Evolutionary conservation across 768 basidiomycete species (phyloP).

Genomic region (Podaxis rugospora): DNA sequence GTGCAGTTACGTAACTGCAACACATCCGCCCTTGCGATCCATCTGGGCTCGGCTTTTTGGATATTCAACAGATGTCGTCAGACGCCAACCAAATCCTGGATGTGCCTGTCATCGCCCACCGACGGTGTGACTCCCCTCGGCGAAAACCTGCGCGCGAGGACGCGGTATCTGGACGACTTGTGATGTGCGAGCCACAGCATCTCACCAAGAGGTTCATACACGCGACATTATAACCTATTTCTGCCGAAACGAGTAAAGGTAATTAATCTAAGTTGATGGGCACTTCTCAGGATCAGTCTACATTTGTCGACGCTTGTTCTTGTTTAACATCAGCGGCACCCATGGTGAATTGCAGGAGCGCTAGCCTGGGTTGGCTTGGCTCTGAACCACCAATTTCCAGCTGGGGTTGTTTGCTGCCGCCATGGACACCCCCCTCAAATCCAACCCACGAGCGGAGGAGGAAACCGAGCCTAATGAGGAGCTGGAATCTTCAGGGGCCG

Average conservation of each 20-base stretch:
- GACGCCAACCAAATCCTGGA: conserved; percentile 1
- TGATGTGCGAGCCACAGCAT: conserved; percentile 2
- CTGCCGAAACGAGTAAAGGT: conserved; percentile 18
- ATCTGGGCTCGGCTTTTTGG: conserved; percentile 1
- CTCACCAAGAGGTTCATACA: conserved; percentile 7
- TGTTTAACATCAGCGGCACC: conserved; percentile 15
- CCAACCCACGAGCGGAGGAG: conserved; percentile 21
- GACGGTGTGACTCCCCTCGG: not conserved
- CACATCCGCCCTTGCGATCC: conserved; percentile 7
- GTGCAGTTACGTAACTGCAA: conserved; percentile 9
- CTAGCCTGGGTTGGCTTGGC: conserved; percentile 29
- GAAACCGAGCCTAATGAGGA: conserved; percentile 27
- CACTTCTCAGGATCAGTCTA: conserved; percentile 19
- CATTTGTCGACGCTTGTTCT: conserved; percentile 21
- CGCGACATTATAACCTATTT: conserved; percentile 13
- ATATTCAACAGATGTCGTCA: conserved; percentile 7
- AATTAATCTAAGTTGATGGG: conserved; percentile 16
- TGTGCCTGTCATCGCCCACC: not conserved
- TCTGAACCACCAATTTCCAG: conserved; percentile 24
- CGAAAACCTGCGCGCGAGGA: not conserved
- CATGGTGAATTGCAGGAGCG: conserved; percentile 22
- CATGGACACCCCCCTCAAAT: conserved; percentile 28
- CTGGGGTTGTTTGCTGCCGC: conserved; percentile 25
- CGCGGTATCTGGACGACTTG: conserved; percentile 1
- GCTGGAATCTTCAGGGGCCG: conserved; percentile 12